Conservation (phyloP, 371 early-diverging fungal species). For the Rhizopus arrhizus region DNA sequence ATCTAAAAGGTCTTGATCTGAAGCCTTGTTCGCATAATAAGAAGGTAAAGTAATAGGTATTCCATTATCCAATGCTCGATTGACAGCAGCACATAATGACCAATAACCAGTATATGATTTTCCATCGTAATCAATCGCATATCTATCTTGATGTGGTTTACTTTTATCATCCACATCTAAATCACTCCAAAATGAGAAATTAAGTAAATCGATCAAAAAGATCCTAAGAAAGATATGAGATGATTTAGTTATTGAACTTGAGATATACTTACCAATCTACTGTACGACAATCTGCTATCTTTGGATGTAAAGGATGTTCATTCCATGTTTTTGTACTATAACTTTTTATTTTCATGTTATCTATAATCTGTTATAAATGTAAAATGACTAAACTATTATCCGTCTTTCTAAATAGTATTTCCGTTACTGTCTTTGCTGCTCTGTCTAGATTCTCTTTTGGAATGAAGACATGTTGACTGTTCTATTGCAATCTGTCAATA, state of each 20-base stretch:
- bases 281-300: constrained; percentile 55
- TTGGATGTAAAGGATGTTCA: constrained; percentile 72
- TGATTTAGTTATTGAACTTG: constrained; percentile 7
- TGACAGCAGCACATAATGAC: constrained; percentile 82
- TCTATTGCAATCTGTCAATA: constrained; percentile 25
- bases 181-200: constrained; percentile 91
- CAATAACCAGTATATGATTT: constrained; percentile 82
- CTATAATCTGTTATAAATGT: constrained; percentile 49
- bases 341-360: constrained; percentile 61
- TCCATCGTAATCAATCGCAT: constrained; percentile 65
- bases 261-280: constrained; percentile 65
- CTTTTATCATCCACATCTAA: constrained; percentile 53
- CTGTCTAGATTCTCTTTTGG: constrained; percentile 55
- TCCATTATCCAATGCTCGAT: constrained; percentile 69
- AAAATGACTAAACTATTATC: constrained; percentile 1
- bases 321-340: constrained; percentile 79
- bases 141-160: constrained; percentile 57
- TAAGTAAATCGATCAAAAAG: constrained; percentile 81
- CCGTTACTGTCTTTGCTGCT: constrained; percentile 56
- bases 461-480: constrained; percentile 67
- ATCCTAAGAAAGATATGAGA: constrained; percentile 59
- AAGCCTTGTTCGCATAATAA: constrained; percentile 47
- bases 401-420: neutral
- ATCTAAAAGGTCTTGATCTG: constrained; percentile 46
- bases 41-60: constrained; percentile 65